A percentile compares a stretch with the other conserved stretches of the same genome.
Evolutionary conservation across 108 stramenopile genomes (phyloP).

Genomic region (Thalassiosira profunda): DNA sequence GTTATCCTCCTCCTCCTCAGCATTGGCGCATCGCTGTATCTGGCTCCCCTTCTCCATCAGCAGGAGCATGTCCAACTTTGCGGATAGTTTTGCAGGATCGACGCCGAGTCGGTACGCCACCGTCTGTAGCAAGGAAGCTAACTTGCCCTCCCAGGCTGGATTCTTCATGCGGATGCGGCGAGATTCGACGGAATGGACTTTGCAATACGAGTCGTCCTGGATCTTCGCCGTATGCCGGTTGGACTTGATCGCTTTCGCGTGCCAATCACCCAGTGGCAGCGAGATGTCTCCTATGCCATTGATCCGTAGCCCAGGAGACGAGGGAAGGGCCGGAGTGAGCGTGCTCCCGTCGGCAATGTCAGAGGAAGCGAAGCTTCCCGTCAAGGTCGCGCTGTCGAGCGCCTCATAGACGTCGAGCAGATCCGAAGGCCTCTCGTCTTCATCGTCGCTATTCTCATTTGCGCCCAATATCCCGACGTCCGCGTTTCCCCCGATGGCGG

Average conservation of each 20-base stretch:
- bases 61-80: slow-evolving; percentile 12
- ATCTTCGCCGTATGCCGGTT: neutral
- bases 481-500: too few relatives aligned
- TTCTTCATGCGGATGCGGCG: slow-evolving; percentile 3
- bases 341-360: slow-evolving; percentile 14
- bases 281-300: slow-evolving; percentile 12
- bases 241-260: slow-evolving; percentile 1
- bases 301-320: slow-evolving; percentile 10
- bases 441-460: neutral
- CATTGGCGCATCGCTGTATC: slow-evolving; percentile 1
- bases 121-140: neutral
- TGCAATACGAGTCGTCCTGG: too few relatives aligned
- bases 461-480: slow-evolving; percentile 2
- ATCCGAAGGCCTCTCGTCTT: neutral
- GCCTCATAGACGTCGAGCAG: neutral
- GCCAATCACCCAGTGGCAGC: slow-evolving; percentile 10
- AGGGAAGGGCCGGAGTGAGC: slow-evolving; percentile 4
- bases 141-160: slow-evolving; percentile 11
- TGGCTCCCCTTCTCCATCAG: slow-evolving; percentile 23
- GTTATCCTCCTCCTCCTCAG: neutral
- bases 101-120: slow-evolving; percentile 21
- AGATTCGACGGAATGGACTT: slow-evolving; percentile 6
- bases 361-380: slow-evolving; percentile 1
- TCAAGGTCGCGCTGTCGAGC: neutral
- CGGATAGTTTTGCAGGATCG: slow-evolving; percentile 3